These are phyloP conservation scores for Allium sativum DNA, from an alignment of 106 monocot species.

Conservation along the genomic window DNA sequence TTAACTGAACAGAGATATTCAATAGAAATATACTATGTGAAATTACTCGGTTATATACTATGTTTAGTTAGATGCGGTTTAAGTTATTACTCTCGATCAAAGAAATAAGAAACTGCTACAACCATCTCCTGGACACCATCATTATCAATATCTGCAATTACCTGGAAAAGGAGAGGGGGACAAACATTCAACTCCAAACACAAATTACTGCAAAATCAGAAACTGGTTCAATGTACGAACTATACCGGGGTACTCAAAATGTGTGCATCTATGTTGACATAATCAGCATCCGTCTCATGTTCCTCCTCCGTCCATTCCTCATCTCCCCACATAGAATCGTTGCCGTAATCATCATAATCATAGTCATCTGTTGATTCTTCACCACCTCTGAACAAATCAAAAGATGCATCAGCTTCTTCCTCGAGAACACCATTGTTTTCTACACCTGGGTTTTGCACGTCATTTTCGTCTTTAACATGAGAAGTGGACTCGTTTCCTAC, in stretches of 20 bases:
- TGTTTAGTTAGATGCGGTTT: too few relatives aligned
- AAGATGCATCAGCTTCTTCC: conserved; percentile 76
- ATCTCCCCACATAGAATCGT: conserved; percentile 94
- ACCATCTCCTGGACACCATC: conserved; percentile 94
- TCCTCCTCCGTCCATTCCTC: conserved; percentile 71
- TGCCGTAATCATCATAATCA: conserved; percentile 97
- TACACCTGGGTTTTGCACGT: conserved; percentile 24
- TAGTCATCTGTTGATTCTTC: conserved; percentile 87
- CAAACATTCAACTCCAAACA: too few relatives aligned
- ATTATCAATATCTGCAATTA: conserved; percentile 96
- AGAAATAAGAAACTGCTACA: conserved; percentile 94
- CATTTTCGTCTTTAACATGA: conserved; percentile 4
- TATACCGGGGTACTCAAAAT: conserved; percentile 94
- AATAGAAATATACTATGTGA: too few relatives aligned
- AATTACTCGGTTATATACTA: too few relatives aligned
- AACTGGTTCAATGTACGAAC: conserved; percentile 1
- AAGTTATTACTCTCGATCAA: conserved; percentile 80
- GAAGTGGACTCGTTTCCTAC: conserved; percentile 23
- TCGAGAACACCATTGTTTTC: conserved; percentile 59
- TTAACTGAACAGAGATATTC: too few relatives aligned
- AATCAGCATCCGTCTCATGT: conserved; percentile 84
- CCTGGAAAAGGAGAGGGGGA: conserved; percentile 27
- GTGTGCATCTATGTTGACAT: conserved; percentile 85
- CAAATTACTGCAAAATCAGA: too few relatives aligned
- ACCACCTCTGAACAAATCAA: conserved; percentile 72